Evolutionary conservation across 106 monocot species (phyloP).

Genomic region (Phalaenopsis equestris): DNA sequence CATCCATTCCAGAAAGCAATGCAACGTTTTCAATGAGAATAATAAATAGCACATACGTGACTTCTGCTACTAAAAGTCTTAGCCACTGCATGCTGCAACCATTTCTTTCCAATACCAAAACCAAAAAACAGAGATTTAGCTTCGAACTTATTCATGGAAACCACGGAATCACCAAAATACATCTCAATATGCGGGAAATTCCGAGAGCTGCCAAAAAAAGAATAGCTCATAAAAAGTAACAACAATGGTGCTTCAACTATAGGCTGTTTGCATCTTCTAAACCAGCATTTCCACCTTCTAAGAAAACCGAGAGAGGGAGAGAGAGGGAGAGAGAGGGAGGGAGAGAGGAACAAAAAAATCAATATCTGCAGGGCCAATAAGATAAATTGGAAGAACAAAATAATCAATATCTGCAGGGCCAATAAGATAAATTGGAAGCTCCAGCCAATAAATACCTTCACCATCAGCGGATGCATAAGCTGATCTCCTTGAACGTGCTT

Average conservation of each 20-base stretch:
- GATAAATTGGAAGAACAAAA: background rate
- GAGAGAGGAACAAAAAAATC: background rate
- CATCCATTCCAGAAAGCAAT: background rate
- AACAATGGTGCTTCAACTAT: background rate
- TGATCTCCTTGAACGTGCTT: constrained; percentile 62
- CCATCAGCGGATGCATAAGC: constrained; percentile 63
- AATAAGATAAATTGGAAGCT: background rate
- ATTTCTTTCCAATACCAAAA: background rate
- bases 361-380: background rate
- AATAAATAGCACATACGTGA: constrained; percentile 1
- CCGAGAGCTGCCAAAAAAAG: background rate
- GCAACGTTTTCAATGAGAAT: background rate
- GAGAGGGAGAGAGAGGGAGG: too few relatives aligned
- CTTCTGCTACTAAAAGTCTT: background rate
- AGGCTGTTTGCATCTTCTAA: constrained; percentile 29
- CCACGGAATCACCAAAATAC: too few relatives aligned
- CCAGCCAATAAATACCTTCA: constrained; percentile 40
- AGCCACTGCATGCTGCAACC: background rate
- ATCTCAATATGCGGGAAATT: background rate
- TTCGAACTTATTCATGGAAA: background rate
- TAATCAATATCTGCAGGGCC: background rate
- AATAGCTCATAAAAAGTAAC: background rate
- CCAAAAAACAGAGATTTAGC: background rate
- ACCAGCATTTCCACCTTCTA: constrained; percentile 45
- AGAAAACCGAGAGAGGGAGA: too few relatives aligned